phyloP scores from a whole-genome alignment of 1,139 yeast species.

The Suhomyces atakaporum region DNA sequence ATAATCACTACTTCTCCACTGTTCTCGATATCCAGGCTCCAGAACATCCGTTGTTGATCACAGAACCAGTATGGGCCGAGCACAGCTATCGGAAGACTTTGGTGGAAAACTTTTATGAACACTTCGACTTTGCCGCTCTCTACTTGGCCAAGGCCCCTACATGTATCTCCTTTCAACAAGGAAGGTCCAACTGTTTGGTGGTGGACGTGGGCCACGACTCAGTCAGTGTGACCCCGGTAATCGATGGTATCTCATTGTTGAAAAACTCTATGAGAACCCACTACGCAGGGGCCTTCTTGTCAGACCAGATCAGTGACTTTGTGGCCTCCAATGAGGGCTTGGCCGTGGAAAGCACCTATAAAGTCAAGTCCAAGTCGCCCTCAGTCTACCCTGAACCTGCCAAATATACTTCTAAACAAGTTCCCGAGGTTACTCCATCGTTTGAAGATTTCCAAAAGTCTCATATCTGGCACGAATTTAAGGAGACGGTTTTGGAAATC shows the following conservation, averaged over 20 bases:
- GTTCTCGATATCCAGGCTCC: slow-evolving; percentile 53
- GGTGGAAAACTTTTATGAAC: slow-evolving; percentile 75
- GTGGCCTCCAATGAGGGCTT: slow-evolving; percentile 25
- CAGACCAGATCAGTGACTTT: slow-evolving; percentile 43
- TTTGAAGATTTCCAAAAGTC: slow-evolving; percentile 40
- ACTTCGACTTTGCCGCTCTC: slow-evolving; percentile 78
- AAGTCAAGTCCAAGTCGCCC: slow-evolving; percentile 25
- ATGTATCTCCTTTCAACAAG: slow-evolving; percentile 89
- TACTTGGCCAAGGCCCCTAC: slow-evolving; percentile 86
- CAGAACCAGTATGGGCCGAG: slow-evolving; percentile 88
- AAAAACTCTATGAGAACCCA: slow-evolving; percentile 70
- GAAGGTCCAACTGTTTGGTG: slow-evolving; percentile 89
- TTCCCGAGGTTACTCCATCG: slow-evolving; percentile 38
- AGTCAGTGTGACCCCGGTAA: slow-evolving; percentile 84
- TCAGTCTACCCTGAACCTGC: slow-evolving; percentile 37
- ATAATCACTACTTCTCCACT: slow-evolving; percentile 52
- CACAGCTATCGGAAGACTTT: slow-evolving; percentile 67
- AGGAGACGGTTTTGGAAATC: slow-evolving; percentile 63
- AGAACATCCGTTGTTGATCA: slow-evolving; percentile 76
- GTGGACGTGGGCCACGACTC: slow-evolving; percentile 91
- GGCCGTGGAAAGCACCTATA: slow-evolving; percentile 21
- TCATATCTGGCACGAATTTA: slow-evolving; percentile 56
- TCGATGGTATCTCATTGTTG: slow-evolving; percentile 86
- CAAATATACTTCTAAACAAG: slow-evolving; percentile 31
- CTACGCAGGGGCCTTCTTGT: slow-evolving; percentile 62